Evolutionary conservation across 208 protist genomes (phyloP), one percentile per base, ranked within the genome.

Genomic region (Leishmania lainsoni): DNA sequence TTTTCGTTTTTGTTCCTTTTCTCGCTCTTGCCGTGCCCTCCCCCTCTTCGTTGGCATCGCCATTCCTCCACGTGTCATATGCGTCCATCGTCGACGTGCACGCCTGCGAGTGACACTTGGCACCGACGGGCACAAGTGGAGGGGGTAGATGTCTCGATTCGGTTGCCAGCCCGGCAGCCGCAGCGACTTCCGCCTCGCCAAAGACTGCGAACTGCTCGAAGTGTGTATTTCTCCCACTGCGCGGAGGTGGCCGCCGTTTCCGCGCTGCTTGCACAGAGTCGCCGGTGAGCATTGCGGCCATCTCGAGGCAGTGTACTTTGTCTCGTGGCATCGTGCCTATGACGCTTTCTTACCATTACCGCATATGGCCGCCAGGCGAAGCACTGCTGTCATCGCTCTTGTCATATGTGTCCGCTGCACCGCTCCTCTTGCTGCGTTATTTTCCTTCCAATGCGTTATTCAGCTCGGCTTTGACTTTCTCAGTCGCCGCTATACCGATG

Each of bases 401-500:
- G 48, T 22, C 45, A 32, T 26, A 20, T 35, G 9, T 73, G 22
- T 29, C 20, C 20, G 45, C 42, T 73, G 45, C 48, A n/a, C 45
- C 20, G 32, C 9, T 45, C 69, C 4, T 29, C 9, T 51, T 45
- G 69, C 69, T 73, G 39, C 69, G 45, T 26, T 29, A 22, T 35
- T 22, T 16, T 6, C 69, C 54, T 73, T 52, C 69, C 29, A 73
- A 29, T 17, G 42, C n/a, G 12, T 32, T 45, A n/a, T 26, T 52
- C 22, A 20, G 45, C 39, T 73, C 26, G 48, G 42, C 52, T 22
- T 51, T 73, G 39, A 52, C 69, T 9, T 26, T 45, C 45, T 51
- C 69, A 54, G 69, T 3, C 8, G 69, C 69, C 52, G 69, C 69
- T 54, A 73, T 45, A 32, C 69, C 39, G 39, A 73, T 73, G 69